Evolutionary conservation across 2,329 filamentous ascomycete species (phyloP), one percentile per base, ranked within the genome.

Genomic region (Talaromyces sp.): DNA sequence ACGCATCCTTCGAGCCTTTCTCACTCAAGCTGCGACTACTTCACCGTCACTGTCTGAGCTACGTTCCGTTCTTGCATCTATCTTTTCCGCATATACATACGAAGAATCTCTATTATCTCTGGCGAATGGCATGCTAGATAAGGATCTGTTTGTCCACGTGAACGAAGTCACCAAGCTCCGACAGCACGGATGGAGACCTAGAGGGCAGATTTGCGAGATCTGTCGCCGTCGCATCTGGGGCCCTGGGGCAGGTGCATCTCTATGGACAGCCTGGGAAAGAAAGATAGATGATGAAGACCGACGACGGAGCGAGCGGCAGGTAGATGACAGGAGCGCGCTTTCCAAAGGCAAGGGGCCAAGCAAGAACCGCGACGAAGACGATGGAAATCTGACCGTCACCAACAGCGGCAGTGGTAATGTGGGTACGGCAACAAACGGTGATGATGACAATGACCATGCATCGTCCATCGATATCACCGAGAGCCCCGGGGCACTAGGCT

Each of bases 11-110:
- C 88, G 92, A 56, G 90, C 91, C 5, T 99, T 99, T 74, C 85
- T 99, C 33, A 87, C 89, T 0, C 87, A 91, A 52, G 93, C 93
- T 0, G 89, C 92, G 0, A 84, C 86, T 25, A 87, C 88, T 18
- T 96, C 92, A 0, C 93, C 95, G 0, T 96, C 90, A 12, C 82
- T 99, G 1, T 88, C 91, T 1, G 92, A 98, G 72, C 83, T 99
- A 2, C 89, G 95, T 50, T 85, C 86, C 6, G 93, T 98, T 0
- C 84, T 99, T 1, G 82, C 86, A 0, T 95, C 93, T 12, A 93
- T 99, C 61, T 98, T 99, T 77, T 88, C 93, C 0, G 93, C 95
- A 0, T 99, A 99, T 73, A 89, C 92, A 0, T 97, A 98, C 73
- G 95, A 99, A 75, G 91, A 93, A 73, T 93, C 90, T 0, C 90